Conservation (phyloP, 345 rosid genomes). For the Rhizophora apiculata region DNA sequence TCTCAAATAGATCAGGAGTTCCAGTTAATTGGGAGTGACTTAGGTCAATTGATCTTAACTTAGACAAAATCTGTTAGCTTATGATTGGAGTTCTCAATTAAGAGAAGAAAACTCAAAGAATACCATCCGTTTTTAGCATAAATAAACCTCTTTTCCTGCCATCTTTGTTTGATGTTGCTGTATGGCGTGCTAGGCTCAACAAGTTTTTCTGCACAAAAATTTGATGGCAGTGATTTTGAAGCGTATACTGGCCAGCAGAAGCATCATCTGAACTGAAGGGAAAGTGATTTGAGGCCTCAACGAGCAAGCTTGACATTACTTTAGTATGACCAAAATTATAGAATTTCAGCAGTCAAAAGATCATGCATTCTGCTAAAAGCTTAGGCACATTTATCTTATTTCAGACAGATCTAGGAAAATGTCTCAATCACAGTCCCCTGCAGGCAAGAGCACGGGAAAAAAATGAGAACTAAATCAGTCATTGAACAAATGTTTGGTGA, state of each 20-base stretch:
- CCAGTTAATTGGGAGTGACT: not conserved
- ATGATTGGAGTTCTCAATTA: not conserved
- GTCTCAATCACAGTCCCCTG: not conserved
- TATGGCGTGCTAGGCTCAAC: no score
- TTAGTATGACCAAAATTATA: not conserved
- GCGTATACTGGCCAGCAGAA: not conserved
- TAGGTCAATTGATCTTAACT: not conserved
- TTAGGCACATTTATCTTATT: not conserved
- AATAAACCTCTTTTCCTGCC: not conserved
- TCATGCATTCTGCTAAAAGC: not conserved
- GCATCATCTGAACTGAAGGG: not conserved
- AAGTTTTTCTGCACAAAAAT: not conserved
- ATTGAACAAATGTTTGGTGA: no score
- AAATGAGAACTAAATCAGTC: no score
- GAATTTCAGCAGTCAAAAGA: not conserved
- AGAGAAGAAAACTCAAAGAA: not conserved
- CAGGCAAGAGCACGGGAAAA: not conserved
- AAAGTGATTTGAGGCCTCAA: not conserved
- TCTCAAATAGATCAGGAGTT: not conserved
- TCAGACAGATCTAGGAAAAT: not conserved
- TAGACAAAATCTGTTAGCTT: not conserved
- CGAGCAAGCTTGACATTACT: not conserved
- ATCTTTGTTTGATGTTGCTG: no score
- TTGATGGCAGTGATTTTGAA: constrained; percentile 1
- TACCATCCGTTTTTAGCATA: not conserved